Evolutionary conservation across 768 basidiomycete genomes (phyloP), one percentile per base, ranked within the genome.

Genomic region (Hypholoma sublateritium): DNA sequence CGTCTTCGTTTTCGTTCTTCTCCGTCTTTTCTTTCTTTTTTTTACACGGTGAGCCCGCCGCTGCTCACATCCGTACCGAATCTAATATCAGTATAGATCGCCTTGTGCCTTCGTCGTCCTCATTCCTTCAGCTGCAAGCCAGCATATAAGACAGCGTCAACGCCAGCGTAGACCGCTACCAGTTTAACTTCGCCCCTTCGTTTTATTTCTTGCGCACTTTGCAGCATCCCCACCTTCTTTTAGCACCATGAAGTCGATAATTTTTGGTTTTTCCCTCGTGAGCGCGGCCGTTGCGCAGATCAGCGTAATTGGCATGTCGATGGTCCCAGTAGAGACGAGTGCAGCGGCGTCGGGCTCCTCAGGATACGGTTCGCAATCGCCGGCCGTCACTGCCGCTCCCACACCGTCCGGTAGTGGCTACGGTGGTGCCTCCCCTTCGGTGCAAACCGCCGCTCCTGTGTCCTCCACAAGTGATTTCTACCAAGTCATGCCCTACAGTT

Each of bases 111-210:
- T 48, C 55, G 59, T 58, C 63, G 73, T 75, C 71, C 72, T 70
- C 70, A 69, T 73, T 75, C 69, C 70, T 69, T 67, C 67, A 68
- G 70, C 85, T 88, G 84, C 85, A 76, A 87, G 87, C 80, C 86
- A 85, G 84, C 83, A 69, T 88, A 83, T 84, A 76, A 87, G 87
- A 80, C 86, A 85, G 84, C 83, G 70, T 69, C 69, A 67, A 75
- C 72, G 72, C 72, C 72, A 83, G 87, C 86, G 86, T 88, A 82
- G 86, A 89, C 75, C 86, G 87, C 87, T 85, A 59, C 48, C 51
- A 41, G 67, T 58, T 55, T 70, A 73, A 69, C 69, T 74, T 72
- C 68, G 61, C 65, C 56, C 70, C 67, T 69, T 63, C 67, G 63
- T 63, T 65, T 73, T 67, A 68, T 70, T 67, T 73, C 68, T 74